Percentiles rank a stretch among this genome's conserved stretches.
These are phyloP conservation scores for Mucor velutinosus DNA, from an alignment of 371 early-diverging fungal genomes.

Conservation along the genomic window DNA sequence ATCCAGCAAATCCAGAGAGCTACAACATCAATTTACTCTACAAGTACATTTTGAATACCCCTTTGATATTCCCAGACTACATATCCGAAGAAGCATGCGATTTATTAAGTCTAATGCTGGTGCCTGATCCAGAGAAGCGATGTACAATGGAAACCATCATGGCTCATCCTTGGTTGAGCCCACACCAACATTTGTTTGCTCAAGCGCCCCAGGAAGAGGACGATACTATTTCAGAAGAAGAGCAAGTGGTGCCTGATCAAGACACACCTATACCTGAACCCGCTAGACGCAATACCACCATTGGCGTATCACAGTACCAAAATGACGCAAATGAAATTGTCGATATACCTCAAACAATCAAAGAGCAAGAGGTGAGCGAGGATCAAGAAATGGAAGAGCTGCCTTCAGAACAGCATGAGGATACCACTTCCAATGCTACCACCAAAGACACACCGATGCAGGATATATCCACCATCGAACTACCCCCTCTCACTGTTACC, in stretches of 20 bases:
- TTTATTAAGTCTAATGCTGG: constrained; percentile 89
- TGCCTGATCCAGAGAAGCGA: constrained; percentile 86
- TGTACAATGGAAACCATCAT: constrained; percentile 88
- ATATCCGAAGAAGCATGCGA: constrained; percentile 80
- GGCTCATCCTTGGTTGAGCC: constrained; percentile 73
- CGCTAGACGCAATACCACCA: constrained; percentile 16
- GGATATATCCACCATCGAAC: background rate
- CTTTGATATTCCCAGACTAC: constrained; percentile 89
- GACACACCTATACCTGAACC: constrained; percentile 5
- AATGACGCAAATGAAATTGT: background rate
- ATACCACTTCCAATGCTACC: background rate
- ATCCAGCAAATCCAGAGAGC: constrained; percentile 95
- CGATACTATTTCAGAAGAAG: constrained; percentile 3
- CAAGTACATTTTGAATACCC: constrained; percentile 92
- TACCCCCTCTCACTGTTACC: background rate
- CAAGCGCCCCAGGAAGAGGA: constrained; percentile 16
- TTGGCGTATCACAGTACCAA: constrained; percentile 1
- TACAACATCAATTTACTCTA: constrained; percentile 96
- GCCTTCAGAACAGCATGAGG: background rate
- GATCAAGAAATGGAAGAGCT: background rate
- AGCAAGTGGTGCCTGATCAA: constrained; percentile 10
- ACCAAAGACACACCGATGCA: background rate
- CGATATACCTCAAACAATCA: constrained; percentile 1
- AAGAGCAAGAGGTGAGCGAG: constrained; percentile 10
- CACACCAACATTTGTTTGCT: constrained; percentile 37